phyloP scores from a whole-genome alignment of 2,329 filamentous ascomycete genomes.

The Furcasterigmium sp. region DNA sequence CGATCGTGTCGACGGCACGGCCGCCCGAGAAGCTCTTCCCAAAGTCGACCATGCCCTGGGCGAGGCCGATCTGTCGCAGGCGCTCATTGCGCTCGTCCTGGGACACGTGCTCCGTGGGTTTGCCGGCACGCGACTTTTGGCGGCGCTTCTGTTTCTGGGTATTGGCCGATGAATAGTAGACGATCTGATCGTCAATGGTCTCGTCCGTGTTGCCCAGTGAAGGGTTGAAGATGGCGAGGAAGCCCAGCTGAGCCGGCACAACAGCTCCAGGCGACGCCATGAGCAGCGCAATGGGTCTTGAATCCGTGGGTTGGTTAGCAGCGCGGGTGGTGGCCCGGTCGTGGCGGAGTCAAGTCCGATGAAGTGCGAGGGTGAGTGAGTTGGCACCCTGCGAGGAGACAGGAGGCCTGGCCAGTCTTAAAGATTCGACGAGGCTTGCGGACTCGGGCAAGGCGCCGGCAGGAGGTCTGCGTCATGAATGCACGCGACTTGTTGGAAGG shows the following conservation, averaged over 20 bases:
- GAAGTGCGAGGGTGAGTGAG: no score
- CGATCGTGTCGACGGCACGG: conserved; percentile 73
- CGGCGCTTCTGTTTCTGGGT: conserved; percentile 34
- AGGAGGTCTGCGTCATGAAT: no score
- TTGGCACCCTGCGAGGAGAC: no score
- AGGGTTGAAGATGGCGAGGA: conserved; percentile 93
- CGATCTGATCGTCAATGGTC: conserved; percentile 72
- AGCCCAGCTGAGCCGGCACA: conserved; percentile 79
- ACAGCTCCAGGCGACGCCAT: conserved; percentile 24
- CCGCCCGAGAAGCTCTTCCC: conserved; percentile 80
- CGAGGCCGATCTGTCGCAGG: conserved; percentile 87
- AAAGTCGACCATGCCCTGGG: conserved; percentile 95
- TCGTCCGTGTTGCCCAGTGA: conserved; percentile 58
- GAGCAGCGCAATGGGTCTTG: no score
- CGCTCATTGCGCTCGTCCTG: conserved; percentile 76
- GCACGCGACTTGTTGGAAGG: no score
- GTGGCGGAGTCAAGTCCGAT: no score
- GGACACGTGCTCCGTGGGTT: conserved; percentile 37
- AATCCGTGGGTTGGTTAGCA: no score
- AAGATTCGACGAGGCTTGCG: no score
- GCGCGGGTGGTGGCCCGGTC: no score
- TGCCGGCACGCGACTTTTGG: conserved; percentile 29
- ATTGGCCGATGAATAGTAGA: conserved; percentile 76
- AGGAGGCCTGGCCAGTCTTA: no score
- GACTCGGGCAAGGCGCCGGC: no score